Conservation (phyloP, 441 rosid species). For the Populus hybrid region DNA sequence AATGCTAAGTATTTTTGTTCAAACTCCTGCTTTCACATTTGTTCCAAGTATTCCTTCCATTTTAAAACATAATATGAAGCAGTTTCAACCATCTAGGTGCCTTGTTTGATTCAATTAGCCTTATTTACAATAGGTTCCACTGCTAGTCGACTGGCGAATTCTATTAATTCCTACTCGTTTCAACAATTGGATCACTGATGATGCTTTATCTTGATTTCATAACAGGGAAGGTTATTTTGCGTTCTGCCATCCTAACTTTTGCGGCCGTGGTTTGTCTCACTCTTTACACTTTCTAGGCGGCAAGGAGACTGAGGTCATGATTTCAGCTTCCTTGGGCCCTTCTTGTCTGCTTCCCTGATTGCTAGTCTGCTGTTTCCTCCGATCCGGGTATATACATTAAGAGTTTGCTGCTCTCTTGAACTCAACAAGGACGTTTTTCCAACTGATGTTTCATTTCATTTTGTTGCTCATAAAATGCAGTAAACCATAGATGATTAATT, state of each 20-base stretch:
- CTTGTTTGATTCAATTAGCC: background rate
- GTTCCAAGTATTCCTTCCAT: background rate
- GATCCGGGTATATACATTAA: constrained; percentile 46
- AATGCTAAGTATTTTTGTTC: background rate
- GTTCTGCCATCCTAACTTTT: constrained; percentile 58
- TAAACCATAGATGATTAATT: too few relatives aligned
- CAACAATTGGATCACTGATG: background rate
- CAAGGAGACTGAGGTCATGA: constrained; percentile 57
- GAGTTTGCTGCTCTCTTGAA: too few relatives aligned
- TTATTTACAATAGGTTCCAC: too few relatives aligned
- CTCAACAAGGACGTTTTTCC: background rate
- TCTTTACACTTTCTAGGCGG: constrained; percentile 82
- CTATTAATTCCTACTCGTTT: background rate
- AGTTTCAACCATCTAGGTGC: too few relatives aligned
- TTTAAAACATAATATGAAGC: too few relatives aligned
- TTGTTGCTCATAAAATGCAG: constrained; percentile 6
- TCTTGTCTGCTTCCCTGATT: constrained; percentile 59
- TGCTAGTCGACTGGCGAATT: background rate
- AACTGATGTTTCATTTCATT: background rate
- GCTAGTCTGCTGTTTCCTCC: constrained; percentile 50
- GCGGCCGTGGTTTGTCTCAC: constrained; percentile 62
- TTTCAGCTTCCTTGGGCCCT: constrained; percentile 76
- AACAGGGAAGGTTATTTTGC: constrained; percentile 69
- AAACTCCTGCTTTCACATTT: background rate
- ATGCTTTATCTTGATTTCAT: background rate